A percentile compares a stretch with the other conserved stretches of the same genome.
These are phyloP conservation scores for Kwoniella dendrophila DNA, from an alignment of 768 basidiomycete genomes.

Conservation along the genomic window DNA sequence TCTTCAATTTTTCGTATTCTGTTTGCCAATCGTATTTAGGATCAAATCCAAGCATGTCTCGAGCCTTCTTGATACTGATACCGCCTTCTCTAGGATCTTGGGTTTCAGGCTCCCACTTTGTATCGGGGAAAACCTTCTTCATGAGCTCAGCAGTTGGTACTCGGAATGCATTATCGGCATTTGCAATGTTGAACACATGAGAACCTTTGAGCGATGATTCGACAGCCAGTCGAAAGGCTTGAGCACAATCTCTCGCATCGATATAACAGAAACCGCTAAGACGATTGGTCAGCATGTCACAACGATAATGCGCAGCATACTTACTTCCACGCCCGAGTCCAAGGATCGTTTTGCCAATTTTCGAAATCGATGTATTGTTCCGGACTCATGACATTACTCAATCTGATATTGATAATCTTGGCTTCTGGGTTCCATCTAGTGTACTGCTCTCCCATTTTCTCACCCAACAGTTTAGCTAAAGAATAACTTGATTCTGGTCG, in stretches of 20 bases:
- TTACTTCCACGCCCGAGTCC: constrained; percentile 48
- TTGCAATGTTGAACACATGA: constrained; percentile 54
- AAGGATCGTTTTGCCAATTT: constrained; percentile 49
- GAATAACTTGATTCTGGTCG: constrained; percentile 46
- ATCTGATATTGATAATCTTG: constrained; percentile 51
- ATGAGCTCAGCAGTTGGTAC: constrained; percentile 46
- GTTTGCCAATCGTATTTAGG: constrained; percentile 51
- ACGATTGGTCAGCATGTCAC: neutral
- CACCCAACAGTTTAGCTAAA: constrained; percentile 51
- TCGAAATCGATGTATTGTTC: constrained; percentile 49
- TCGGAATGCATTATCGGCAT: constrained; percentile 43
- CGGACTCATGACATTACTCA: constrained; percentile 52
- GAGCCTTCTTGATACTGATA: constrained; percentile 51
- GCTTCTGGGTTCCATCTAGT: constrained; percentile 41
- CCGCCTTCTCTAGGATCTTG: constrained; percentile 43
- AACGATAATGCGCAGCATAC: constrained; percentile 16
- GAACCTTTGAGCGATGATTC: constrained; percentile 42
- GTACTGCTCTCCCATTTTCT: constrained; percentile 49
- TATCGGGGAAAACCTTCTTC: constrained; percentile 46
- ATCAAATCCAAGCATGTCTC: constrained; percentile 50
- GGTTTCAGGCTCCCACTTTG: constrained; percentile 47
- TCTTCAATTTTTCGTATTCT: constrained; percentile 31
- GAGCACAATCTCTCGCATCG: constrained; percentile 51
- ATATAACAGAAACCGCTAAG: constrained; percentile 53
- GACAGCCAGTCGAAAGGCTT: constrained; percentile 48